Conservation (phyloP, 1,284 basidiomycete genomes). For the Grifola frondosa region DNA sequence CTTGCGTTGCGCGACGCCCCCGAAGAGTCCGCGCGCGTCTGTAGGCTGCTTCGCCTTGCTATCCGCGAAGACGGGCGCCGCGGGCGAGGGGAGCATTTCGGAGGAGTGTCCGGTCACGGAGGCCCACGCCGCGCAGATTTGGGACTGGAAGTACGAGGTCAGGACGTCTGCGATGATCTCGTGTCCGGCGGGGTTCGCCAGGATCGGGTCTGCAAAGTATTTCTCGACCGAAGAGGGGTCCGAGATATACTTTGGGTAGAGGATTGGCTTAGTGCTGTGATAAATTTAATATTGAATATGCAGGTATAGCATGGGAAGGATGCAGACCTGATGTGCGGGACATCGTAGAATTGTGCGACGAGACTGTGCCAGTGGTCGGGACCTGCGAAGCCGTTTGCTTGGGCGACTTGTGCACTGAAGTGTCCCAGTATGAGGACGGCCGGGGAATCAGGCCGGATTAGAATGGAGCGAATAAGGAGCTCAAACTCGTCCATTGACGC, state of each 20-base stretch:
- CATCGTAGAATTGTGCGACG: slow-evolving; percentile 94
- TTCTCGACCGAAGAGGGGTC: slow-evolving; percentile 67
- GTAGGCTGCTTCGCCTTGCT: slow-evolving; percentile 36
- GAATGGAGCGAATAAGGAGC: slow-evolving; percentile 85
- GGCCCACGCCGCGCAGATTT: slow-evolving; percentile 85
- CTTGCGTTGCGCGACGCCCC: slow-evolving; percentile 69
- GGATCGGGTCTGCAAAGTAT: slow-evolving; percentile 81
- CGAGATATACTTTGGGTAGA: slow-evolving; percentile 81
- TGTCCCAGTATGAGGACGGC: slow-evolving; percentile 91
- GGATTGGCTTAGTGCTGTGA: slow-evolving; percentile 70
- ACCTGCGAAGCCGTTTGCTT: slow-evolving; percentile 78
- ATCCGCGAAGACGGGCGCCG: slow-evolving; percentile 32
- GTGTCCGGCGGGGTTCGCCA: slow-evolving; percentile 82
- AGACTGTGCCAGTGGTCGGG: slow-evolving; percentile 85
- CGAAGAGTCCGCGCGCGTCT: slow-evolving; percentile 62
- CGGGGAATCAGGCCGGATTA: slow-evolving; percentile 84
- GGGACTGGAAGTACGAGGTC: slow-evolving; percentile 82
- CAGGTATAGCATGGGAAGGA: not conserved
- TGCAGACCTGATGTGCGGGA: slow-evolving; percentile 80
- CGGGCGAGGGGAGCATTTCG: slow-evolving; percentile 52
- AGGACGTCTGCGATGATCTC: slow-evolving; percentile 83
- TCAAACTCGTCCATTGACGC: slow-evolving; percentile 84
- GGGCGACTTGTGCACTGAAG: slow-evolving; percentile 83
- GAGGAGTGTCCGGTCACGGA: slow-evolving; percentile 66
- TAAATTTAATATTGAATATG: not conserved